Base-by-base conservation (phyloP, 768 basidiomycete genomes). In the Hygrocybe coccinea region DNA sequence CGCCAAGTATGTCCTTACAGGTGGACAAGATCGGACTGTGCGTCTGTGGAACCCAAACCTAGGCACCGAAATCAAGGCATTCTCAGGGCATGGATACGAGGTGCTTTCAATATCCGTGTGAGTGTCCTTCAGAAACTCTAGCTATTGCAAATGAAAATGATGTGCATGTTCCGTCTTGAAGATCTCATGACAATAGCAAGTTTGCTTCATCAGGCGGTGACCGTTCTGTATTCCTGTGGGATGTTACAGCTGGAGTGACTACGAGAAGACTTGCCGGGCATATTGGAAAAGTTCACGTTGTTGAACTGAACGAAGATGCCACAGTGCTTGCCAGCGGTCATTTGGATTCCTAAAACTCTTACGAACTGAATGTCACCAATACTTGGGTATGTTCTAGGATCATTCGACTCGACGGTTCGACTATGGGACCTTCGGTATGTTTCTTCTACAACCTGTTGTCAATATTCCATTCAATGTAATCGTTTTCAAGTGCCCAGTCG, bases 191-290 rank as follows among this genome's bases (percentile, higher is more conserved):
- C 71, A 99, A 99, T 73, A 85, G 88, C 25, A 87, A 88, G 64
- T 94, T 99, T 63, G 94, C 87, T 12, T 95, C 91, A 2, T 91
- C 87, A 21, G 95, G 95, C 33, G 95, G 95, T 5, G 95, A 99
- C 70, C 84, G 91, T 59, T 85, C 86, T 50, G 85, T 97, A 1
- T 97, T 97, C 62, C 71, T 97, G 21, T 98, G 95, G 95, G 97
- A 99, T 66, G 97, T 99, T 9, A 82, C 87, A 15, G 83, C 88
- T 33, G 95, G 91, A 11, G 79, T 83, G 44, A 92, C 95, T 1
- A 85, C 86, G 39, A 79, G 93, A 38, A 79, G 95, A 54, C 77
- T 97, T 57, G 72, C 89, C 15, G 97, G 93, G 0, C 97, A 99
- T 69, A 82, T 91, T 78, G 83, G 91, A 15, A 94, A 92, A 67